Evolutionary conservation across 2,329 filamentous ascomycete genomes (phyloP).

Genomic region (Colletotrichum endophyticum): DNA sequence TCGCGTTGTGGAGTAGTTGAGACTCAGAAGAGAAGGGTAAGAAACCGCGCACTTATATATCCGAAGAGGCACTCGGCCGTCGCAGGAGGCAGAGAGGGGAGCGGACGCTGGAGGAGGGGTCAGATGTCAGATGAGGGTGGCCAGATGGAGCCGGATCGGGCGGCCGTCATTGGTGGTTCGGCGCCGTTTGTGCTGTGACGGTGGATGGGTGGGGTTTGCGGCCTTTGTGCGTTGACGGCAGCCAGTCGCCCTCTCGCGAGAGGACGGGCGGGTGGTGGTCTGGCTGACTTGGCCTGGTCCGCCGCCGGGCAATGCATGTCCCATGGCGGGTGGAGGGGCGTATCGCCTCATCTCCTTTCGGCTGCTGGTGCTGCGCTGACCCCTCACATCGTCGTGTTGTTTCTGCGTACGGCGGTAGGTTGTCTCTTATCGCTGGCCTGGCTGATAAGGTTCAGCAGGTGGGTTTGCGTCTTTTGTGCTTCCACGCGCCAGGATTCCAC

Average conservation of each 20-base stretch:
- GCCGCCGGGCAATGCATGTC: not conserved
- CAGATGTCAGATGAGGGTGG: slow-evolving; percentile 20
- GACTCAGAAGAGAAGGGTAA: not conserved
- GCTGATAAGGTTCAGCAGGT: slow-evolving; percentile 7
- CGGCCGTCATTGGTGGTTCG: slow-evolving; percentile 3
- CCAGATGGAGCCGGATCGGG: slow-evolving; percentile 18
- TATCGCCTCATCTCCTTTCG: not conserved
- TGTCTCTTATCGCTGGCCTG: not conserved
- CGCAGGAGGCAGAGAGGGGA: not conserved
- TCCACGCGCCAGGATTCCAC: slow-evolving; percentile 3
- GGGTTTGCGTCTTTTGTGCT: slow-evolving; percentile 15
- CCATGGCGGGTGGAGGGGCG: not conserved
- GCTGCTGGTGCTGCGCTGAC: not conserved
- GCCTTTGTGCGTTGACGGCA: slow-evolving; percentile 18
- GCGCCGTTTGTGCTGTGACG: slow-evolving; percentile 10
- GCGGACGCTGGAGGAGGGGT: slow-evolving; percentile 10
- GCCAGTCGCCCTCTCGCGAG: slow-evolving; percentile 4
- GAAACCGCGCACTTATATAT: slow-evolving; percentile 18
- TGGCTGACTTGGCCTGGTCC: not conserved
- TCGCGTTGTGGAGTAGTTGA: not conserved
- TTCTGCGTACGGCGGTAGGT: not conserved
- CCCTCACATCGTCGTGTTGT: not conserved
- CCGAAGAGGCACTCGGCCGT: not conserved
- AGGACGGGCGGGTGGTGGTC: not conserved
- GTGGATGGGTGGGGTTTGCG: slow-evolving; percentile 12